These are phyloP conservation scores for Apocynum venetum DNA, from an alignment of 257 asterid species.

Conservation along the genomic window DNA sequence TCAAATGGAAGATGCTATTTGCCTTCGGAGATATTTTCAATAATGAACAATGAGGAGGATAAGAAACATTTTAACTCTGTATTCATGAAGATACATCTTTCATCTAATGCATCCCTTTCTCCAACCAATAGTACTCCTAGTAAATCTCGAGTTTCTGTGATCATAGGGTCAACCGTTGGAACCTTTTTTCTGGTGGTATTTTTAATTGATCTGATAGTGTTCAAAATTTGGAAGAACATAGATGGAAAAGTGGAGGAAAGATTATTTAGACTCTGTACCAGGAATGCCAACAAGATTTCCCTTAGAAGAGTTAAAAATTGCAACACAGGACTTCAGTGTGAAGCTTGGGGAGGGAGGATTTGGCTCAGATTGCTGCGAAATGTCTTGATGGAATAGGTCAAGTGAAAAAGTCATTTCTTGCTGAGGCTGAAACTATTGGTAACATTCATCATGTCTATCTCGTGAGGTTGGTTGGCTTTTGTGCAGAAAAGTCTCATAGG, in stretches of 20 bases:
- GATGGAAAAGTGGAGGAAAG: slow-evolving; percentile 16
- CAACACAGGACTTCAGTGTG: slow-evolving; percentile 19
- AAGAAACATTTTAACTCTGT: slow-evolving; percentile 18
- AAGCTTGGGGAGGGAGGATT: slow-evolving; percentile 31
- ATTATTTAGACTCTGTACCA: slow-evolving; percentile 23
- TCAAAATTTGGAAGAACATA: slow-evolving; percentile 16
- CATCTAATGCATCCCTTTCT: background rate
- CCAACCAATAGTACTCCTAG: background rate
- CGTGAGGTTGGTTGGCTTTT: slow-evolving; percentile 26
- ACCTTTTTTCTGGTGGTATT: background rate
- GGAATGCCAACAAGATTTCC: slow-evolving; percentile 32
- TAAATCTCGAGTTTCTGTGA: slow-evolving; percentile 1
- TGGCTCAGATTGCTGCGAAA: slow-evolving; percentile 30
- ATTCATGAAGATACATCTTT: slow-evolving; percentile 23
- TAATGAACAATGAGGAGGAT: slow-evolving; percentile 24
- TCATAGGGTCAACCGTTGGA: slow-evolving; percentile 16
- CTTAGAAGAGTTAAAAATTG: slow-evolving; percentile 20
- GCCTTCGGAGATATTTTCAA: slow-evolving; percentile 34
- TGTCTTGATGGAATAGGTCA: slow-evolving; percentile 28
- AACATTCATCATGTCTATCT: slow-evolving; percentile 28
- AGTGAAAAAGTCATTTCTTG: slow-evolving; percentile 25
- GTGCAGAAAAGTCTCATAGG: slow-evolving; percentile 30
- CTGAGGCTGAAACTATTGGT: slow-evolving; percentile 33
- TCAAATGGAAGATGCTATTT: slow-evolving; percentile 32
- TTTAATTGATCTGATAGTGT: slow-evolving; percentile 7